Evolutionary conservation across 768 basidiomycete species (phyloP).

Genomic region (Multifurca ochricompacta): DNA sequence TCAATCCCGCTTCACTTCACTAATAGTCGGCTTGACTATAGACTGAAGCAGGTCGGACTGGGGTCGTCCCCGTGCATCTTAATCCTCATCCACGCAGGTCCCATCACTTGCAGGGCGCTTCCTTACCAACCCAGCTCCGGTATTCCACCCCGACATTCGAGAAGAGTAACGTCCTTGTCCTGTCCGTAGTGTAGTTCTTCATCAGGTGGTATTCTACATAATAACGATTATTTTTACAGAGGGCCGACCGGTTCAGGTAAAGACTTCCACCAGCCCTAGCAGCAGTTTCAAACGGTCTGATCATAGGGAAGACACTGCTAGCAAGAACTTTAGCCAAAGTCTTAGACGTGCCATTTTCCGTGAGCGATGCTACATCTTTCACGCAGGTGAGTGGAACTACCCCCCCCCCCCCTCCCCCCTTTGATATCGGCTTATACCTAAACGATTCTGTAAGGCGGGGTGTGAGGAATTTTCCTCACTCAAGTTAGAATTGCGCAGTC

Average conservation of each 20-base stretch:
- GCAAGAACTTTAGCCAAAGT: constrained; percentile 88
- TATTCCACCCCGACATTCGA: constrained; percentile 60
- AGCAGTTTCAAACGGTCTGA: constrained; percentile 5
- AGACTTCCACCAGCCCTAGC: constrained; percentile 13
- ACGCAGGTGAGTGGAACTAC: constrained; percentile 62
- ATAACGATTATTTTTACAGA: constrained; percentile 29
- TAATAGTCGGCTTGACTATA: neutral
- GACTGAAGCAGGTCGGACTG: constrained; percentile 24
- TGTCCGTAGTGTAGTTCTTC: constrained; percentile 45
- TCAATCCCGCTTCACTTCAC: neutral
- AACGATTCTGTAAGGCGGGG: constrained; percentile 45
- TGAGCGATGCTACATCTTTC: constrained; percentile 89
- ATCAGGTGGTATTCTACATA: neutral
- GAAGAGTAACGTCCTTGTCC: constrained; percentile 92
- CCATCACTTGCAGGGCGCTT: constrained; percentile 1
- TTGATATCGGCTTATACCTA: neutral
- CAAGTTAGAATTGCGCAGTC: neutral
- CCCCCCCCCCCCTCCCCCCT: neutral
- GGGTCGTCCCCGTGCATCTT: constrained; percentile 46
- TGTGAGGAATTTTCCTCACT: constrained; percentile 38
- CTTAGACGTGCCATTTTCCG: constrained; percentile 89
- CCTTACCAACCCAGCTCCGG: constrained; percentile 32
- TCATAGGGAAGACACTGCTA: constrained; percentile 76
- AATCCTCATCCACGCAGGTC: constrained; percentile 44
- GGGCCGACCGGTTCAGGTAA: constrained; percentile 83